Evolutionary conservation across 116 monocot species (phyloP).

Genomic region (Phalaenopsis hybrid): DNA sequence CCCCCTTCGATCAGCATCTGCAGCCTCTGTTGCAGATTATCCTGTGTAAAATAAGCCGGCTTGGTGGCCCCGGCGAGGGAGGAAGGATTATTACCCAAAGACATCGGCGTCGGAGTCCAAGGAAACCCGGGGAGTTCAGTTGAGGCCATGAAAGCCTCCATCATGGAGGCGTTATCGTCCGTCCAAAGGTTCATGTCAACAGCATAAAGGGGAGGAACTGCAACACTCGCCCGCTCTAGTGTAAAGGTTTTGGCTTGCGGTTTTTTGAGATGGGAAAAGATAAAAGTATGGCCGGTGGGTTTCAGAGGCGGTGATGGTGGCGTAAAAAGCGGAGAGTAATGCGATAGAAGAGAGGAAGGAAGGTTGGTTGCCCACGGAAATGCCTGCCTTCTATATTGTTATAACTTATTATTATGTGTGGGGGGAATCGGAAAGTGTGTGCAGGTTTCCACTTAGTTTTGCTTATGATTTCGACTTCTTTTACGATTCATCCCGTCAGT

Average conservation of each 20-base stretch:
- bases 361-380: background rate
- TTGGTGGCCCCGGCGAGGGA: no score
- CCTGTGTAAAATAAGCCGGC: conserved; percentile 3
- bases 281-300: no score
- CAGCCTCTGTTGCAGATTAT: conserved; percentile 15
- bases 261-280: background rate
- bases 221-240: background rate
- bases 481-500: no score
- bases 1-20: conserved; percentile 8
- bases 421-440: background rate
- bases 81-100: background rate
- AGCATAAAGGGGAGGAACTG: conserved; percentile 3
- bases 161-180: conserved; percentile 66
- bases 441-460: background rate
- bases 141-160: conserved; percentile 67
- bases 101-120: conserved; percentile 12
- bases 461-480: no score
- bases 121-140: conserved; percentile 20
- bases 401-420: background rate
- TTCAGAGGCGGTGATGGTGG: conserved; percentile 11
- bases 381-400: background rate
- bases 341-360: background rate
- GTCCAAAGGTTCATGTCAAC: conserved; percentile 55
- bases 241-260: background rate
- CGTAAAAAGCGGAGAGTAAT: conserved; percentile 21